Evolutionary conservation across 2,329 filamentous ascomycete species (phyloP).

Genomic region (Cladophialophora yegresii): DNA sequence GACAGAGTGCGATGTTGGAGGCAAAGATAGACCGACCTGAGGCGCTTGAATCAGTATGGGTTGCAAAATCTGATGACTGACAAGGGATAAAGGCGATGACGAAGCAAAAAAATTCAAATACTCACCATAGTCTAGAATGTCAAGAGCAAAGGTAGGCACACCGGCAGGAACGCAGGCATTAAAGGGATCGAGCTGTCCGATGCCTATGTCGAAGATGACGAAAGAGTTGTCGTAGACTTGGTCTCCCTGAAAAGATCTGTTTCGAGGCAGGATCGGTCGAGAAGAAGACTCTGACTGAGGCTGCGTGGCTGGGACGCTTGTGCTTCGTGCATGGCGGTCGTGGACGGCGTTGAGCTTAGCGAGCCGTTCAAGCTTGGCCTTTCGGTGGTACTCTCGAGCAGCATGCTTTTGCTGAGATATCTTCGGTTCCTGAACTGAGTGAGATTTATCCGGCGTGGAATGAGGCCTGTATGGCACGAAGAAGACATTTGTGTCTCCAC

Average conservation of each 20-base stretch:
- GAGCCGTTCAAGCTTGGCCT: slow-evolving; percentile 20
- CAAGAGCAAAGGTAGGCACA: slow-evolving; percentile 10
- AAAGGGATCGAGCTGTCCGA: slow-evolving; percentile 22
- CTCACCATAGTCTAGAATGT: slow-evolving; percentile 24
- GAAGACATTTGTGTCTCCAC: slow-evolving; percentile 21
- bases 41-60: background rate
- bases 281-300: background rate
- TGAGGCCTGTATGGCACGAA: slow-evolving; percentile 23
- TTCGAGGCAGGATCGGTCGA: slow-evolving; percentile 8
- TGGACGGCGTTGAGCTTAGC: slow-evolving; percentile 11
- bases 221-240: slow-evolving; percentile 2
- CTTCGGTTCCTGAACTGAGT: background rate
- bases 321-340: slow-evolving; percentile 4
- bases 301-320: background rate
- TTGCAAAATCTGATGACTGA: background rate
- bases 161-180: slow-evolving; percentile 16
- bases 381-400: slow-evolving; percentile 26
- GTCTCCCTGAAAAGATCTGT: slow-evolving; percentile 1
- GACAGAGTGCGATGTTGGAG: slow-evolving; percentile 12
- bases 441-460: slow-evolving; percentile 1
- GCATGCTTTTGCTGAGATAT: slow-evolving; percentile 30
- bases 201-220: slow-evolving; percentile 15
- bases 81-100: background rate
- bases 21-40: slow-evolving; percentile 7
- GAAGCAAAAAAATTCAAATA: background rate